Evolutionary conservation across 78 protist genomes (phyloP), one percentile per base, ranked within the genome.

Genomic region (Cavenderia fasciculata): DNA sequence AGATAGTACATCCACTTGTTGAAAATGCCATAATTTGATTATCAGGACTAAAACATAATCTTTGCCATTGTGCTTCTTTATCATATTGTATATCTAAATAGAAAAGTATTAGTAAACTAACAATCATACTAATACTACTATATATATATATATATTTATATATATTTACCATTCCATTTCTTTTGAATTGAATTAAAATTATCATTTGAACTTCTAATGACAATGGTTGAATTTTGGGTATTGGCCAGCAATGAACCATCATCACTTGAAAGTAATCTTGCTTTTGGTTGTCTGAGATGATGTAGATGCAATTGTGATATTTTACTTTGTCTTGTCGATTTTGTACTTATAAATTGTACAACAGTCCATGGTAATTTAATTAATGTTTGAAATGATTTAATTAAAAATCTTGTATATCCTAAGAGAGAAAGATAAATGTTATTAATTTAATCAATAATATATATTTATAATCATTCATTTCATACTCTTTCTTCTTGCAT

Each of bases 41-140:
- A 56, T 82, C 89, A 10, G 75, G 75, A 82, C 78, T 68, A 52
- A 82, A 82, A 31, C 71, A 52, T 43, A 82, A 31, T 82, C 89
- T 65, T 47, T 82, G 89, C 89, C 89, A 82, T 52, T 82, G 89
- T 49, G 76, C 6, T 44, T 82, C 89, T 43, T 57, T 82, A 56
- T 82, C 89, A 36, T 19, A 27, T 34, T 65, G 63, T 6, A 43
- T 10, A 41, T 74, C 84, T 74, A 59, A 49, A n/a, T 12, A 61
- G 5, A 7, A 4, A 29, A 34, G 14, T 61, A 14, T 61, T 8
- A 31, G 40, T 61, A 14, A 61, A 7, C 14, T 29, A 61, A 29
- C 3, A 29, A 5, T 18, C 16, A 59, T 8, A 49, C 54, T 8
- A 59, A 52, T 8, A 44, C 14, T 21, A 68, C 5, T 25, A 5